phyloP scores from a whole-genome alignment of 352 stramenopile species.

The Phytophthora hibernalis region DNA sequence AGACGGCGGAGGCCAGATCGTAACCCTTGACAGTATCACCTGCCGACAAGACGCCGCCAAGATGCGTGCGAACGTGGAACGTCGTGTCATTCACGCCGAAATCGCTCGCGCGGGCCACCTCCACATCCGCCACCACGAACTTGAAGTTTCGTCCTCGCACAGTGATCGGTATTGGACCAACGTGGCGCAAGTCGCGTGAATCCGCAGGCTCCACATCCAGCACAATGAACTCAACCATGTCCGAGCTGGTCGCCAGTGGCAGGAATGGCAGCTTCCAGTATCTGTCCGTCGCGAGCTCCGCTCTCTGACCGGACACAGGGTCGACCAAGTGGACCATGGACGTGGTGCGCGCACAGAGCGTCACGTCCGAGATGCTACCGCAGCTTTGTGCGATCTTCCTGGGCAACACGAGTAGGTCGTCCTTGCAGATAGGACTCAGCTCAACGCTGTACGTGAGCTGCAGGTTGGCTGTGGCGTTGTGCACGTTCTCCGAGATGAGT shows the following conservation, averaged over 20 bases:
- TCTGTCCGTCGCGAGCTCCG: constrained; percentile 64
- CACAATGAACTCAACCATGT: constrained; percentile 76
- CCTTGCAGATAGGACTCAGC: constrained; percentile 76
- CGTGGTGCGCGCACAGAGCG: constrained; percentile 69
- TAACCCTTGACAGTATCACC: constrained; percentile 82
- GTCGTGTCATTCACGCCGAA: constrained; percentile 87
- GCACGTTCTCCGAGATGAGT: constrained; percentile 77
- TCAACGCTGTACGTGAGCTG: constrained; percentile 78
- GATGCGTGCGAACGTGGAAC: constrained; percentile 69
- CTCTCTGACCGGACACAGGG: constrained; percentile 58
- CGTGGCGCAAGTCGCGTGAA: constrained; percentile 25
- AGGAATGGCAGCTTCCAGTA: constrained; percentile 81
- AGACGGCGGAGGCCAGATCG: constrained; percentile 67
- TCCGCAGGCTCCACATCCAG: constrained; percentile 73
- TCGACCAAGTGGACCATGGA: constrained; percentile 71
- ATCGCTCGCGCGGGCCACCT: constrained; percentile 71
- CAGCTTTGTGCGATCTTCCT: constrained; percentile 64
- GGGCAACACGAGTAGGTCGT: constrained; percentile 74
- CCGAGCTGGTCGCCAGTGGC: constrained; percentile 59
- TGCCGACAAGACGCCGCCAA: constrained; percentile 61
- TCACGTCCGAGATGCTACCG: constrained; percentile 71
- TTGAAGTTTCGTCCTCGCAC: constrained; percentile 25
- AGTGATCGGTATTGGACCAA: constrained; percentile 9
- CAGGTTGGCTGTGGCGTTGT: constrained; percentile 68
- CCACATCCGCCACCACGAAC: constrained; percentile 68